Evolutionary conservation across 805 yeast genomes (phyloP).

Genomic region (Candida incommunis): DNA sequence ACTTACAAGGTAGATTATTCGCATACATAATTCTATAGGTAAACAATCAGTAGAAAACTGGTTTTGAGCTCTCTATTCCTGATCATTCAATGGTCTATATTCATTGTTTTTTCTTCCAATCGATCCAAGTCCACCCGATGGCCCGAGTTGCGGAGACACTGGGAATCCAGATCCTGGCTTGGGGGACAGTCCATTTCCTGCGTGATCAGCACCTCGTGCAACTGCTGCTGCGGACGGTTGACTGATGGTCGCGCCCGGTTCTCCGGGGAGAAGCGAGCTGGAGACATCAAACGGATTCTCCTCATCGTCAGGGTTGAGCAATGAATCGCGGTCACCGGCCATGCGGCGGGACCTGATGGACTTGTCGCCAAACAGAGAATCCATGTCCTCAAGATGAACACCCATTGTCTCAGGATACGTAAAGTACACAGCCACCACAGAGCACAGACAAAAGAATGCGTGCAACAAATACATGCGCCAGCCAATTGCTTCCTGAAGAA

Average conservation of each 20-base stretch:
- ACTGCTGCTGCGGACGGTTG: conserved; percentile 17
- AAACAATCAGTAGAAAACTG: too few relatives aligned
- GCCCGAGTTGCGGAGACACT: not conserved
- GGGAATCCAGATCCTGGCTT: not conserved
- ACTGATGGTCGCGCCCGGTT: conserved; percentile 9
- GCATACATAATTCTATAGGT: too few relatives aligned
- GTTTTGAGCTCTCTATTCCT: not conserved
- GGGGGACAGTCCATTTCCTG: not conserved
- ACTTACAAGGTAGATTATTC: conserved; percentile 7
- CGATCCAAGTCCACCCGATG: not conserved
- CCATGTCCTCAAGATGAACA: conserved; percentile 81
- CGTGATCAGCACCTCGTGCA: conserved; percentile 4
- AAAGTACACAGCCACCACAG: conserved; percentile 57
- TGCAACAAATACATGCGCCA: conserved; percentile 80
- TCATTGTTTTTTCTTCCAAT: not conserved
- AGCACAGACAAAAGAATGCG: conserved; percentile 59
- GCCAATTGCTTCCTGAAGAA: conserved; percentile 56
- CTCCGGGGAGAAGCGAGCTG: not conserved
- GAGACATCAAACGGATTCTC: conserved; percentile 5
- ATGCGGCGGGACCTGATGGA: conserved; percentile 15
- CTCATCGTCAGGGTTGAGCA: conserved; percentile 4
- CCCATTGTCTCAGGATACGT: conserved; percentile 88
- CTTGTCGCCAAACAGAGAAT: conserved; percentile 67
- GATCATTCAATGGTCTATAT: not conserved
- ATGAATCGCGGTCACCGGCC: conserved; percentile 14